Evolutionary conservation across 2,329 filamentous ascomycete genomes (phyloP), one percentile per base, ranked within the genome.

Genomic region (Conoideocrella luteorostrata): DNA sequence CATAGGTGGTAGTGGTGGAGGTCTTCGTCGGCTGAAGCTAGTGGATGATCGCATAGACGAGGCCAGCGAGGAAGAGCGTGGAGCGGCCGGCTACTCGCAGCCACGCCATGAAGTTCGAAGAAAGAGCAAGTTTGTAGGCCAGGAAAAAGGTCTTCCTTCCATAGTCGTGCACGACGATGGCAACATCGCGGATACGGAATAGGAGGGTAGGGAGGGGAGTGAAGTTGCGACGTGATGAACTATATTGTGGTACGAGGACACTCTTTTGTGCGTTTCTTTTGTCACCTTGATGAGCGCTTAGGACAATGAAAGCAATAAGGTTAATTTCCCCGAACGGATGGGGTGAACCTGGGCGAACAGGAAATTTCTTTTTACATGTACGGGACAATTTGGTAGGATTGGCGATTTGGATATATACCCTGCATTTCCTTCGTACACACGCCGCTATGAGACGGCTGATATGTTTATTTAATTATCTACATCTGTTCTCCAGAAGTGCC

Each of bases 1-100:
- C 29, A 47, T 38, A 6, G 36, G 29, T 20, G 45, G 45, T 11
- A 33, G 18, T 22, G 39, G 34, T 11, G 45, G 45, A 9, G 45
- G 45, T 17, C 41, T 47, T 23, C 45, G 45, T 23, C 45, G 45
- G 15, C 22, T 47, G 12, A 47, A 41, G 21, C 45, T 47, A 15
- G 41, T 47, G 10, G 41, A 47, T 13, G 45, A 44, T 18, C 33
- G 41, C 33, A 47, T 47, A 15, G 45, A 47, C 3, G 45, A 47
- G 21, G 33, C 30, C 9, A 44, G 32, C 34, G 45, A 47, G 33
- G 45, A 47, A 21, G 45, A 47, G 22, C 20, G 41, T 22, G 7
- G 15, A 4, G 44, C 28, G 17, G 13, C 7, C n/a, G 10, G 13
- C 6, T n/a, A 13, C 3, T 15, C 30, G 36, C 11, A 13, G 10